Conservation (phyloP, 1,139 yeast genomes). For the Maudiozyma humilis region DNA sequence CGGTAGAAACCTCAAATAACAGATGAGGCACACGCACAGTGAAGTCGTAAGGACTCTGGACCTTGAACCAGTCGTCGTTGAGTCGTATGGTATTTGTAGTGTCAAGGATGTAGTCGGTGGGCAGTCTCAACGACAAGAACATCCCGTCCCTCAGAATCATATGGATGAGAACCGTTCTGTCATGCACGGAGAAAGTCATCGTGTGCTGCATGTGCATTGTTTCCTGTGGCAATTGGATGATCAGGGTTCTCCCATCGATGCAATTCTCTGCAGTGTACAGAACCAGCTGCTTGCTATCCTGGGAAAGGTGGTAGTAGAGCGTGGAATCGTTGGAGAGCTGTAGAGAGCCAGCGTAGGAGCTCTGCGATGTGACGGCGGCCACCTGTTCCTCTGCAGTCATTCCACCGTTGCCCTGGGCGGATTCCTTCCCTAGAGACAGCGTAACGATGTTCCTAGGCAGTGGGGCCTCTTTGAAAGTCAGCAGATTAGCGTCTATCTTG, state of each 20-base stretch:
- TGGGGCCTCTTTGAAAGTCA: constrained; percentile 12
- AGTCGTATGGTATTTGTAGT: constrained; percentile 10
- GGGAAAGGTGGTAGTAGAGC: constrained; percentile 23
- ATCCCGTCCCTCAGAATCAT: constrained; percentile 30
- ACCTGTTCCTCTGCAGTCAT: neutral
- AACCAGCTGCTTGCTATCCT: constrained; percentile 16
- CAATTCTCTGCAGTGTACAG: constrained; percentile 21
- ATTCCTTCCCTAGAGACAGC: constrained; percentile 11
- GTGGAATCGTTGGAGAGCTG: constrained; percentile 16
- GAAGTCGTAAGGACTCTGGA: constrained; percentile 66
- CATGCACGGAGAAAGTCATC: constrained; percentile 15
- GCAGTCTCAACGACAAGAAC: constrained; percentile 31
- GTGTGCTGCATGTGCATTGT: constrained; percentile 25
- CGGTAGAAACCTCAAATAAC: constrained; percentile 40
- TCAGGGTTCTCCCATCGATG: constrained; percentile 18
- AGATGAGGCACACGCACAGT: constrained; percentile 58
- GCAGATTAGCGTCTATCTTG: constrained; percentile 20
- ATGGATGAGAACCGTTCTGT: constrained; percentile 17
- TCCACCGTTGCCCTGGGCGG: neutral
- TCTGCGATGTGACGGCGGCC: constrained; percentile 1
- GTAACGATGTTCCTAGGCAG: constrained; percentile 11
- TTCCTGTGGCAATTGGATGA: constrained; percentile 21
- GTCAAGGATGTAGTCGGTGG: constrained; percentile 24
- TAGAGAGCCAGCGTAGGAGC: constrained; percentile 20
- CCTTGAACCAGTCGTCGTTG: constrained; percentile 47